These are phyloP conservation scores for Bipolaris bicolor DNA, from an alignment of 2,329 filamentous ascomycete genomes.

Conservation along the genomic window DNA sequence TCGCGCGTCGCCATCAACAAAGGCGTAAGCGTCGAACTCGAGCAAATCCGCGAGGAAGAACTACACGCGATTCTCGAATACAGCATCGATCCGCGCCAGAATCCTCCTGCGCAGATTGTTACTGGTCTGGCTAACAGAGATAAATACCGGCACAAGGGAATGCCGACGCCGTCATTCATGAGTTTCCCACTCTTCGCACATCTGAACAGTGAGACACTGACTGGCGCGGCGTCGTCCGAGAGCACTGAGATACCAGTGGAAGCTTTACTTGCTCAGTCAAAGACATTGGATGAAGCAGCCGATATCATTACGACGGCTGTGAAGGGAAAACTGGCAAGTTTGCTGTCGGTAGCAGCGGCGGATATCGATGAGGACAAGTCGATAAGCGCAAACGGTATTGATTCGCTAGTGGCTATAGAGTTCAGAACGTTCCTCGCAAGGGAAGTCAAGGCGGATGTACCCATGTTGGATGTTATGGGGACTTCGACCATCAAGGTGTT, in stretches of 20 bases:
- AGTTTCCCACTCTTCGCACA: not conserved
- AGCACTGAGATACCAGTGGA: not conserved
- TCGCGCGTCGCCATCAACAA: not conserved
- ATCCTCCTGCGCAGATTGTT: not conserved
- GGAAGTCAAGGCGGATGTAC: slow-evolving; percentile 2
- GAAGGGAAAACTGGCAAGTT: not conserved
- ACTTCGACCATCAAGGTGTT: slow-evolving; percentile 1
- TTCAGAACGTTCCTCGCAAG: slow-evolving; percentile 3
- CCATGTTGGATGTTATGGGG: slow-evolving; percentile 6
- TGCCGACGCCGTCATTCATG: slow-evolving; percentile 3
- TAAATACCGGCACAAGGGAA: slow-evolving; percentile 1
- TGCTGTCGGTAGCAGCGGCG: not conserved
- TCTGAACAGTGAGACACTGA: not conserved
- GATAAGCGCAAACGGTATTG: not conserved
- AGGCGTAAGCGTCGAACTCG: slow-evolving; percentile 2
- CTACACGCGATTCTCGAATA: slow-evolving; percentile 3
- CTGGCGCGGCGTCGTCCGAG: not conserved
- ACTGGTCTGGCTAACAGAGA: slow-evolving; percentile 2
- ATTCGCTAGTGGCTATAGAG: slow-evolving; percentile 4
- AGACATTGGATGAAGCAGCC: not conserved
- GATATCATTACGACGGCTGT: not conserved
- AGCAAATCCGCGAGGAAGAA: slow-evolving; percentile 3
- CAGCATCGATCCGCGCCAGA: not conserved
- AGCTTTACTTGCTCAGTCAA: not conserved
- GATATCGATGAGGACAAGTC: slow-evolving; percentile 5